phyloP scores from a whole-genome alignment of 2,329 filamentous ascomycete genomes.

The Cytospora chrysosperma region DNA sequence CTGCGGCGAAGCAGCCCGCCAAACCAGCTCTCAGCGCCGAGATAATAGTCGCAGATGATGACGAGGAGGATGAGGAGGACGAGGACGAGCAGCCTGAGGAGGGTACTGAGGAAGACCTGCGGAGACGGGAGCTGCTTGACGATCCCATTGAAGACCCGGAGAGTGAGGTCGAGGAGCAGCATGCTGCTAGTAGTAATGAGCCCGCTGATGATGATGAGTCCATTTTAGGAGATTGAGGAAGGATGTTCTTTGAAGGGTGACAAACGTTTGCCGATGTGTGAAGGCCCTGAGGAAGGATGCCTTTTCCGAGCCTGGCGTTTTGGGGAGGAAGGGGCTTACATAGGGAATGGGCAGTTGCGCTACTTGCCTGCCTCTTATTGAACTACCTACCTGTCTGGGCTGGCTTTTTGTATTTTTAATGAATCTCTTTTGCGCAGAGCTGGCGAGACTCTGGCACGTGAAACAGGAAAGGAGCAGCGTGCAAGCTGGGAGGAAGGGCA shows the following conservation, averaged over 20 bases:
- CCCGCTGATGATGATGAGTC: conserved; percentile 45
- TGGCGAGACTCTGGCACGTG: conserved; percentile 5
- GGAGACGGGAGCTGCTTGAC: conserved; percentile 52
- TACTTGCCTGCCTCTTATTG: conserved; percentile 7
- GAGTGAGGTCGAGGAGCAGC: conserved; percentile 38
- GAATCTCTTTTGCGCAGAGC: conserved; percentile 6
- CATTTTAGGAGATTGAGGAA: conserved; percentile 44
- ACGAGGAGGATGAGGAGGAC: conserved; percentile 39
- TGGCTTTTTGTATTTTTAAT: conserved; percentile 19
- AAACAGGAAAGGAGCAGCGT: background rate
- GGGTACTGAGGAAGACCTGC: conserved; percentile 57
- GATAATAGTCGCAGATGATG: conserved; percentile 44
- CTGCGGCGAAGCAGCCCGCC: conserved; percentile 27
- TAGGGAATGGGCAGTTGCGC: conserved; percentile 3
- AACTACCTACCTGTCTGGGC: background rate
- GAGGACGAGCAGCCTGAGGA: conserved; percentile 54
- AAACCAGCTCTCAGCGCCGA: conserved; percentile 46
- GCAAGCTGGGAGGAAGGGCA: conserved; percentile 2
- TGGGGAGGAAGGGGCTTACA: conserved; percentile 12
- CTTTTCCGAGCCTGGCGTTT: conserved; percentile 23
- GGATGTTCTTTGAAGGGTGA: background rate
- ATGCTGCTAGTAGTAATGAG: conserved; percentile 36
- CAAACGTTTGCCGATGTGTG: background rate
- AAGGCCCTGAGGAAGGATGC: background rate
- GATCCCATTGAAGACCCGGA: conserved; percentile 41